Evolutionary conservation across 2,329 filamentous ascomycete species (phyloP), one percentile per base, ranked within the genome.

Genomic region (Amylocarpus encephaloides): DNA sequence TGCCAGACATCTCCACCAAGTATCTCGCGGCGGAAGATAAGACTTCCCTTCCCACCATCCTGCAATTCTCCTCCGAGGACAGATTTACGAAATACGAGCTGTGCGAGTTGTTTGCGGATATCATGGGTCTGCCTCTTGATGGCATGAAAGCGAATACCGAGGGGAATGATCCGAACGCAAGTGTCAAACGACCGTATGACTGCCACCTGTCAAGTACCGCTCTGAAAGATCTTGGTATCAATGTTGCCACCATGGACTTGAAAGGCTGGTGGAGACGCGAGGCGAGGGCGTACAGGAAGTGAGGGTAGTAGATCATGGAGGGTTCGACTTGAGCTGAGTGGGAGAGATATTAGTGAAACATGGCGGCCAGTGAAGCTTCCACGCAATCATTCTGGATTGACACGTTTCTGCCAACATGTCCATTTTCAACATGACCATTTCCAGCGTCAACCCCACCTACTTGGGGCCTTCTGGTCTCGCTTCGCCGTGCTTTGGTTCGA

Each of bases 21-120:
- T 93, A 91, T 62, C 71, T 85, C 48, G 68, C 66, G 3, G 68
- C 72, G 11, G 62, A 66, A 35, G 71, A 77, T 34, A 70, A 74
- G 45, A 66, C 71, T 10, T 64, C 71, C 13, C 70, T 95, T 35
- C 90, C 90, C 0, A 71, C 65, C 26, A 78, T 90, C 39, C 74
- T 95, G 15, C 90, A 96, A 48, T 95, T 95, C 70, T 88, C 85
- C 2, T 89, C 88, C 41, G 88, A 95, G 68, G 87, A 95, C 59
- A 79, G 76, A 57, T 86, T 84, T 74, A 95, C 90, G 42, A 95
- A 95, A 71, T 94, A 91, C 67, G 83, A 92, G 67, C 95, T 96
- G 49, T 91, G 87, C 66, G 72, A 88, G 69, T 71, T 77, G 9
- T 83, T 95, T 63, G 85, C 82, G 3, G 82, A 89, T 52, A 88